Base-by-base conservation (phyloP, 2,329 filamentous ascomycete species). In the Aquanectria penicillioides region DNA sequence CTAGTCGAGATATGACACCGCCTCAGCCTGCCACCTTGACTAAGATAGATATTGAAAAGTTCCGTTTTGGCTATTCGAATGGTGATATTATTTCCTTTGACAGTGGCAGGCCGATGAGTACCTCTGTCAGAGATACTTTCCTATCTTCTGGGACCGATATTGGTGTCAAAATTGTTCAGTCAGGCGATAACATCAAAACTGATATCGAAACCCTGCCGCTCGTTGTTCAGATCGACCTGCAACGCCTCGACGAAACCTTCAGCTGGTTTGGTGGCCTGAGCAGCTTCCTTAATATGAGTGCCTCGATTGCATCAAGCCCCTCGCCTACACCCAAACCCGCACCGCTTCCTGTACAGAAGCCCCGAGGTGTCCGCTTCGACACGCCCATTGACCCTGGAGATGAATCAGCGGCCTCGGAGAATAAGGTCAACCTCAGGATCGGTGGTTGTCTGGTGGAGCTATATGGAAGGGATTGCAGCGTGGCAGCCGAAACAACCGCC, bases 211-310 rank as follows among this genome's bases (percentile, higher is more conserved):
- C 93, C 0, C 81, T 96, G 9, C 93, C 94, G 6, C 75, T 97
- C 2, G 86, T 89, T 57, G 74, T 97, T 9, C 85, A 88, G 55
- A 77, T 98, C 34, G 92, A 98, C 71, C 78, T 97, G 13, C 89
- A 90, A 63, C 86, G 86, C 53, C 78, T 98, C 18, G 95, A 98
- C 67, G 93, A 97, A 68, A 92, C 92, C 0, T 88, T 98, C 59
- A 87, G 87, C 54, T 93, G 92, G 83, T 94, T 97, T 75, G 95
- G 95, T 29, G 95, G 95, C 0, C 80, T 99, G 37, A 97, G 94
- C 73, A 93, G 93, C 64, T 90, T 99, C 49, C 80, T 99, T 37
- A 96, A 95, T 68, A 86, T 97, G 73, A 92, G 93, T 62, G 91
- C 86, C 58, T 97, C 94, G 0, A 90, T 97, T 62, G 87, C 89